Conservation (phyloP, 257 asterid genomes). For the Solanum corneliomulleri region DNA sequence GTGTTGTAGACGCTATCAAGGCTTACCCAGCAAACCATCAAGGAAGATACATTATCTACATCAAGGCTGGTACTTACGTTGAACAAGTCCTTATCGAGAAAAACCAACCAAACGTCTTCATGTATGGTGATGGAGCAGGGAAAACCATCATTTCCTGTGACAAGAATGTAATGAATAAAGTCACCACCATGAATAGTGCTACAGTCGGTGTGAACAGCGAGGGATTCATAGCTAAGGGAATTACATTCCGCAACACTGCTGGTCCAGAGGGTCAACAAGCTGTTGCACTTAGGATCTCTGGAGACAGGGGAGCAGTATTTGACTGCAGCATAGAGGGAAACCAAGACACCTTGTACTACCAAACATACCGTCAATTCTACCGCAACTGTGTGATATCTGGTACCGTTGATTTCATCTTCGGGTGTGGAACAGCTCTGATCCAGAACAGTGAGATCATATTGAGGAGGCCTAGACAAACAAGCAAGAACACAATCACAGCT, state of each 20-base stretch:
- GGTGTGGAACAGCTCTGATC: constrained; percentile 46
- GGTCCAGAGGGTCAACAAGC: constrained; percentile 65
- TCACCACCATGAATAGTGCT: constrained; percentile 46
- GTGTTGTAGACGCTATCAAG: constrained; percentile 26
- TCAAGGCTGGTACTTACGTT: constrained; percentile 53
- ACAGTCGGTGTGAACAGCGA: constrained; percentile 35
- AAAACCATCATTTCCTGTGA: constrained; percentile 44
- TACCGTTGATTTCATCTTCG: constrained; percentile 70
- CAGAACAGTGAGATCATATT: constrained; percentile 52
- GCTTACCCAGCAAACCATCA: constrained; percentile 37
- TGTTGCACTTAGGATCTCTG: constrained; percentile 46
- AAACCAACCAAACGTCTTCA: constrained; percentile 31
- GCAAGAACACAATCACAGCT: constrained; percentile 48
- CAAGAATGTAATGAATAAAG: constrained; percentile 10
- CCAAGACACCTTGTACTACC: constrained; percentile 73
- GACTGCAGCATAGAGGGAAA: constrained; percentile 62
- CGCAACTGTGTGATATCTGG: constrained; percentile 63
- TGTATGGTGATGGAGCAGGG: constrained; percentile 78
- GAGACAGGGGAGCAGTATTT: constrained; percentile 41
- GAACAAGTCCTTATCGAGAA: constrained; percentile 45
- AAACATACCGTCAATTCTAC: constrained; percentile 41
- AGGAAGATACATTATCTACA: constrained; percentile 47
- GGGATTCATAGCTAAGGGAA: constrained; percentile 42
- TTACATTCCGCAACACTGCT: constrained; percentile 59
- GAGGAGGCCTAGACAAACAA: constrained; percentile 11